Evolutionary conservation across 2,329 filamentous ascomycete genomes (phyloP).

Genomic region (Xylariales sp.): DNA sequence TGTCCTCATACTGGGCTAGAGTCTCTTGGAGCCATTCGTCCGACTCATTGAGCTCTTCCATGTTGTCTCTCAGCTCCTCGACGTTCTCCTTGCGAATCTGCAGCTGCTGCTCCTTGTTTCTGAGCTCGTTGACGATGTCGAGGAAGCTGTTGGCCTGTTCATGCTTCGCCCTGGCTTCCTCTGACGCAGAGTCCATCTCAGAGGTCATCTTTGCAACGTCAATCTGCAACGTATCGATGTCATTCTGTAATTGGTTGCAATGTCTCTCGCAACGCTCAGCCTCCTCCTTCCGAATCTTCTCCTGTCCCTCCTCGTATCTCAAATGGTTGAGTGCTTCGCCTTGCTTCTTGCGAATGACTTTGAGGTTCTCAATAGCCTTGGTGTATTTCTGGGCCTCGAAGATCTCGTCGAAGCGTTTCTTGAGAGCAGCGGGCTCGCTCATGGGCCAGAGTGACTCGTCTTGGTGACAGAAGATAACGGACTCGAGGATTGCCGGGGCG

Average conservation of each 20-base stretch:
- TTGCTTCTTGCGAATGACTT: slow-evolving; percentile 76
- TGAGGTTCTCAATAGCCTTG: slow-evolving; percentile 95
- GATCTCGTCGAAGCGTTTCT: slow-evolving; percentile 95
- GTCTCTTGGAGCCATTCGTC: slow-evolving; percentile 70
- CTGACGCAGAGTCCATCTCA: slow-evolving; percentile 57
- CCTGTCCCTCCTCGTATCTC: slow-evolving; percentile 70
- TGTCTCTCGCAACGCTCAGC: slow-evolving; percentile 68
- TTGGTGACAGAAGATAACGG: slow-evolving; percentile 97
- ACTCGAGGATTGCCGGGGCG: slow-evolving; percentile 82
- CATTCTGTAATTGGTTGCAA: slow-evolving; percentile 57
- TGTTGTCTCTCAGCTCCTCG: slow-evolving; percentile 62
- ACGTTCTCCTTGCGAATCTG: slow-evolving; percentile 66
- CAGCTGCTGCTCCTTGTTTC: slow-evolving; percentile 71
- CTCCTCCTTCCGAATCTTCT: slow-evolving; percentile 79
- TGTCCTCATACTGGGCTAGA: slow-evolving; percentile 72
- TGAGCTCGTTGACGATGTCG: slow-evolving; percentile 68
- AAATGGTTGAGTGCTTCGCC: slow-evolving; percentile 68
- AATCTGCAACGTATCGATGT: slow-evolving; percentile 58
- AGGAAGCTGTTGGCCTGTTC: slow-evolving; percentile 70
- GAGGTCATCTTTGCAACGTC: slow-evolving; percentile 54
- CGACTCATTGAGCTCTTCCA: slow-evolving; percentile 73
- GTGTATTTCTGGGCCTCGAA: slow-evolving; percentile 97
- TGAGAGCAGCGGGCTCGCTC: slow-evolving; percentile 78
- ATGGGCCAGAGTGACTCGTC: slow-evolving; percentile 97
- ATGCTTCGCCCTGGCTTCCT: slow-evolving; percentile 60